These are phyloP conservation scores for Multifurca ochricompacta DNA, from an alignment of 768 basidiomycete species.

Conservation along the genomic window DNA sequence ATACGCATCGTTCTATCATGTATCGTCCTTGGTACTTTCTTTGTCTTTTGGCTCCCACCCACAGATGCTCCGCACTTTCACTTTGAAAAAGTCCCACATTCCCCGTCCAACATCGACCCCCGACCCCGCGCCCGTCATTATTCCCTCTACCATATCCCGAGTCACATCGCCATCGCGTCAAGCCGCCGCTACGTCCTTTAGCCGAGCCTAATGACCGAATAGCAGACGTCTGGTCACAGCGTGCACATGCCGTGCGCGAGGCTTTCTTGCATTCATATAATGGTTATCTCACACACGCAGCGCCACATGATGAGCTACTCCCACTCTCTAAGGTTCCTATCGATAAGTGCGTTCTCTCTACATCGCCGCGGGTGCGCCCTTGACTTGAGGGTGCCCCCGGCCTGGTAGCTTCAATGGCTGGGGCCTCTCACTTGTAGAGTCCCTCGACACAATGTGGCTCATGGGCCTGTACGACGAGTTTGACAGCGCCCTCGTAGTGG, in stretches of 20 bases:
- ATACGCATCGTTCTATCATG: background rate
- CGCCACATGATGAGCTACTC: conserved; percentile 52
- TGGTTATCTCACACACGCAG: conserved; percentile 53
- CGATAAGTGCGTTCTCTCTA: conserved; percentile 40
- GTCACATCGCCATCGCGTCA: conserved; percentile 1
- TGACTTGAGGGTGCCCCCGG: background rate
- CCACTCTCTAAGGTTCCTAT: conserved; percentile 42
- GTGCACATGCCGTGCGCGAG: conserved; percentile 49
- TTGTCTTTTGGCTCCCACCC: background rate
- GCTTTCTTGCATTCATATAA: conserved; percentile 63
- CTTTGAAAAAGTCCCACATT: background rate
- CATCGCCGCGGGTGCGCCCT: background rate
- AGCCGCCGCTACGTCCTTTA: background rate
- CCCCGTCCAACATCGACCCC: background rate
- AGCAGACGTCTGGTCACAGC: conserved; percentile 37
- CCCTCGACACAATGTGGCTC: conserved; percentile 79
- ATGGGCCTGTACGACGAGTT: conserved; percentile 74
- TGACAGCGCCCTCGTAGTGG: conserved; percentile 46
- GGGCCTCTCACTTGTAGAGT: conserved; percentile 72
- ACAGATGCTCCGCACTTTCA: background rate
- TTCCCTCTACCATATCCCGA: background rate
- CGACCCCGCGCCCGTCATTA: background rate
- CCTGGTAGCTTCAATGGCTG: conserved; percentile 76
- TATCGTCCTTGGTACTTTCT: background rate
- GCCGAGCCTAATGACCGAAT: background rate